Evolutionary conservation across 805 yeast genomes (phyloP), one percentile per base, ranked within the genome.

Genomic region (Ogataea pini): DNA sequence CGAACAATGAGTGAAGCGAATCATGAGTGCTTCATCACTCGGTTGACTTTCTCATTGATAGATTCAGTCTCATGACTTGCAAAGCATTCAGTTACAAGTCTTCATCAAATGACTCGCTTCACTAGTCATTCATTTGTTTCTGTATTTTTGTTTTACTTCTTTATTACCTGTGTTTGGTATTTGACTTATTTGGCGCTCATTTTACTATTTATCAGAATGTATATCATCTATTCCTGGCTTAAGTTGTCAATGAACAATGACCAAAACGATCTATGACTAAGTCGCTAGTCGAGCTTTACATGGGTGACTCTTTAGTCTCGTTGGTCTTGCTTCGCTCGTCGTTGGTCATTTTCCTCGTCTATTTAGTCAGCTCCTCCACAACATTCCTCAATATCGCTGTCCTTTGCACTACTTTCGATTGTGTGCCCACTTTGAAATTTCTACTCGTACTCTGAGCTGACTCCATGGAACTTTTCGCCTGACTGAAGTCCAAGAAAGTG

Each of bases 301-400:
- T n/a, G n/a, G n/a, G n/a, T n/a, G n/a, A n/a, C n/a, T n/a, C n/a
- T n/a, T n/a, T n/a, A n/a, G n/a, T n/a, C n/a, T n/a, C n/a, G n/a
- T n/a, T n/a, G n/a, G n/a, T n/a, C n/a, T n/a, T n/a, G 8, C 25
- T 8, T 22, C 8, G 25, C 25, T 22, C 25, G 25, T 22, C 25
- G 25, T 22, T 22, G 8, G 25, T 22, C 25, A 8, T 22, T 22
- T 22, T 22, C n/a, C n/a, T n/a, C 25, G 25, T 8, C 28, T 14
- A 37, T n/a, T 36, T 18, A 12, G 16, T 40, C 17, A 49, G 14
- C 16, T 58, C 57, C 33, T 59, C 50, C 7, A 59, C 37, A 16
- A 59, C 50, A 44, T 57, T 53, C 45, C 47, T 54, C 25, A 57
- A n/a, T 9, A 59, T 55, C 17, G 44, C 36, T 5, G 58, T 51